Conservation (phyloP, 2,329 filamentous ascomycete species). For the Rosellinia necatrix region DNA sequence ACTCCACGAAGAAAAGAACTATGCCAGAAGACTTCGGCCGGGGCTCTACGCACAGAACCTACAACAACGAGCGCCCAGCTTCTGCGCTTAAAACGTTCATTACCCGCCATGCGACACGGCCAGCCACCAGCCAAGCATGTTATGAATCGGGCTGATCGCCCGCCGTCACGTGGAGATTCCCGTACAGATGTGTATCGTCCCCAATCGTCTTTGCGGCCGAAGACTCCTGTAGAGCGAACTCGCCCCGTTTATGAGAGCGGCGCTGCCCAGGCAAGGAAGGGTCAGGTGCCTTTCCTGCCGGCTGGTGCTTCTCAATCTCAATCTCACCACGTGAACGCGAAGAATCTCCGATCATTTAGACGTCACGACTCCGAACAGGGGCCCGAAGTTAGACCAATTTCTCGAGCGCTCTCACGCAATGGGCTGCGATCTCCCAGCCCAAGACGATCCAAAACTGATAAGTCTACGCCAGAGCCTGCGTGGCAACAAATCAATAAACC, state of each 20-base stretch:
- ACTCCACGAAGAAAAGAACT: conserved; percentile 67
- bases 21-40: conserved; percentile 57
- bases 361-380: conserved; percentile 81
- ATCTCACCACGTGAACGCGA: conserved; percentile 78
- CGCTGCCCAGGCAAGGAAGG: conserved; percentile 59
- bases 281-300: conserved; percentile 76
- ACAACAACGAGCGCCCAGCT: conserved; percentile 70
- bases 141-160: conserved; percentile 57
- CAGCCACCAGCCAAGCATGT: conserved; percentile 57
- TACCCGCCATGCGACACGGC: conserved; percentile 61
- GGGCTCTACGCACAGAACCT: conserved; percentile 61
- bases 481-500: conserved; percentile 77
- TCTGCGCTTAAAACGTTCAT: conserved; percentile 67
- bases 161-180: conserved; percentile 61
- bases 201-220: conserved; percentile 62
- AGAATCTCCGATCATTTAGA: conserved; percentile 71
- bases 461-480: conserved; percentile 50
- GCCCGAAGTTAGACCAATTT: conserved; percentile 61
- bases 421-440: conserved; percentile 66
- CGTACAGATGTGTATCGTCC: conserved; percentile 58
- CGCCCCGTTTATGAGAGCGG: conserved; percentile 57
- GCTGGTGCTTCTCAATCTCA: conserved; percentile 74
- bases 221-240: conserved; percentile 71
- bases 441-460: conserved; percentile 51
- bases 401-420: conserved; percentile 62